A percentile compares a stretch with the other conserved stretches of the same genome.
Evolutionary conservation across 768 basidiomycete genomes (phyloP).

Genomic region (Russula brevipes): DNA sequence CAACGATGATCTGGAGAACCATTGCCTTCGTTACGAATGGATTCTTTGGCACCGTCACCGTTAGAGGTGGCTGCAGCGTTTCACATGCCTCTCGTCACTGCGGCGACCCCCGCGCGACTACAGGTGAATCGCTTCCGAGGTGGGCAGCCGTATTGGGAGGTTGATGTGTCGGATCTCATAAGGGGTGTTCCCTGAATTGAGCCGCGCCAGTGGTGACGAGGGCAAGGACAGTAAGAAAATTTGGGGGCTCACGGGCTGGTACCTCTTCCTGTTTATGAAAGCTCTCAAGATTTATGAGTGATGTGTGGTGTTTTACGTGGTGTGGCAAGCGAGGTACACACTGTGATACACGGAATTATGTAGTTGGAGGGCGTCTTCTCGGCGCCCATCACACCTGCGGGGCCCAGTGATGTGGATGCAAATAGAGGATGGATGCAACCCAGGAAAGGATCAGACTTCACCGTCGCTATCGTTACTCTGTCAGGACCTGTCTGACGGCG

Average conservation of each 20-base stretch:
- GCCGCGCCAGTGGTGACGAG: conserved; percentile 42
- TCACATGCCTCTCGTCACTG: conserved; percentile 58
- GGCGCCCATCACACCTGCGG: background rate
- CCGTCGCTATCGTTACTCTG: background rate
- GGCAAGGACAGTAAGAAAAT: conserved; percentile 54
- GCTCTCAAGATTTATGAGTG: conserved; percentile 45
- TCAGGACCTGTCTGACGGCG: background rate
- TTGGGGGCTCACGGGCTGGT: conserved; percentile 86
- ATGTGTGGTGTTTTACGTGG: conserved; percentile 27
- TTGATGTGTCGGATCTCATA: conserved; percentile 61
- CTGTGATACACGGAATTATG: too few species aligned
- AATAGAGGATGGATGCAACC: background rate
- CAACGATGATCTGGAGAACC: conserved; percentile 34
- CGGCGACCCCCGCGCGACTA: conserved; percentile 46
- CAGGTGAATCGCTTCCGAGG: conserved; percentile 53
- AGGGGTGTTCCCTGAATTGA: conserved; percentile 27
- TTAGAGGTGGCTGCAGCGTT: conserved; percentile 66
- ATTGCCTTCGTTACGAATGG: conserved; percentile 55
- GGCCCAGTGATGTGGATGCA: background rate
- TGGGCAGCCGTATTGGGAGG: conserved; percentile 53
- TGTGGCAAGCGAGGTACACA: background rate
- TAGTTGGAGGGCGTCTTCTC: background rate
- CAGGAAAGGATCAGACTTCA: background rate
- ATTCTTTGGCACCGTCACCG: conserved; percentile 47
- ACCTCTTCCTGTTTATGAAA: conserved; percentile 59